Conservation (phyloP, 768 basidiomycete species). For the Porpolomopsis calyptriformis region DNA sequence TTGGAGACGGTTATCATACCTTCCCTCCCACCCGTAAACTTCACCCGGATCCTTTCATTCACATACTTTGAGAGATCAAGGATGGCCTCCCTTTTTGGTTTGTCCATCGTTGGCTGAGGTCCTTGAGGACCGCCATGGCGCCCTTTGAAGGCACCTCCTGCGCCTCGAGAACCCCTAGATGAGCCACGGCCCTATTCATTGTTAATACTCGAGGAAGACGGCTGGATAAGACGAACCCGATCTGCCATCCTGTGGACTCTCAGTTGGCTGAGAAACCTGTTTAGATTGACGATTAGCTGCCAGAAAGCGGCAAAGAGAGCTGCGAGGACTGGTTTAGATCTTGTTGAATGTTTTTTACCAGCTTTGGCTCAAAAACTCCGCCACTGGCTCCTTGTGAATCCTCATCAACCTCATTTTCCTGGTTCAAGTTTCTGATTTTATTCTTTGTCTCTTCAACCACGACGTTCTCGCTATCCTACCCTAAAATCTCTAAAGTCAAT, state of each 20-base stretch:
- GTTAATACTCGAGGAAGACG: conserved; percentile 19
- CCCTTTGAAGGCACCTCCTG: conserved; percentile 34
- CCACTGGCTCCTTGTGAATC: neutral
- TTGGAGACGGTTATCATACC: conserved; percentile 34
- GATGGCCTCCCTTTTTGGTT: conserved; percentile 88
- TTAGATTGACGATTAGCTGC: too few relatives aligned
- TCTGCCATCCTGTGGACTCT: conserved; percentile 20
- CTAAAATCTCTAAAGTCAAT: neutral
- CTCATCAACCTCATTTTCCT: neutral
- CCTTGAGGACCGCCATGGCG: conserved; percentile 42
- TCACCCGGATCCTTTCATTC: conserved; percentile 85
- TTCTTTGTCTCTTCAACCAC: neutral
- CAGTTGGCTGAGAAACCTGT: neutral
- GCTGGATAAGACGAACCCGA: conserved; percentile 36
- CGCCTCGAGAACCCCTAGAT: conserved; percentile 34
- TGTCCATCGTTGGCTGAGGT: conserved; percentile 45
- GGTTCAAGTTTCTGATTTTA: neutral
- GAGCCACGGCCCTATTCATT: conserved; percentile 49
- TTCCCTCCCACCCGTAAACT: conserved; percentile 97
- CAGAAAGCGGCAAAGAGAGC: too few relatives aligned
- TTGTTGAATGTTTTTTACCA: too few relatives aligned
- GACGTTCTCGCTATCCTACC: neutral
- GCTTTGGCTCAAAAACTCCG: too few relatives aligned
- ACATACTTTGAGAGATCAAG: conserved; percentile 92
- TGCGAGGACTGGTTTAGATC: too few relatives aligned